Evolutionary conservation across 1,139 yeast genomes (phyloP), one percentile per base, ranked within the genome.

Genomic region (Hemisphaericaspora xylanilytica): DNA sequence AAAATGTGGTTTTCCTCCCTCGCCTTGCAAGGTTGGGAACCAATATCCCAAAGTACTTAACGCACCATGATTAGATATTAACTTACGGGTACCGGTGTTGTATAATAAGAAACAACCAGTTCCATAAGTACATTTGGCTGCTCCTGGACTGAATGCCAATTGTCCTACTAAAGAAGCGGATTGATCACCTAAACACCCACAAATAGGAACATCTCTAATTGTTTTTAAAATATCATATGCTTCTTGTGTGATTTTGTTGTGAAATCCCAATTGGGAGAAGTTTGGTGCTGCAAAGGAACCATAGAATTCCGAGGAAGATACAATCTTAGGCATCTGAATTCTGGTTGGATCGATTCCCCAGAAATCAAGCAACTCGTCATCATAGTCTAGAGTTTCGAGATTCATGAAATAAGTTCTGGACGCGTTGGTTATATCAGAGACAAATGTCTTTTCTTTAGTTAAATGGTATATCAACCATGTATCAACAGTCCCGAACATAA

Each of bases 101-200:
- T 85, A 88, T 48, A 90, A 72, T 48, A 90, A 64, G 74, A 90
- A 90, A 61, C 96, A 88, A 48, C 97, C 97, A 2, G 97, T 90
- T 50, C 97, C 97, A 58, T 89, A 90, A n/a, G 97, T 90, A 71
- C 95, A 87, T 64, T 90, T 90, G 30, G 96, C 96, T 38, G 85
- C 80, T 41, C 97, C 97, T 24, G 80, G 75, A 48, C 76, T 73
- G 55, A 87, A 79, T 2, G 96, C 96, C 61, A 87, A 65, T 63
- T 90, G 97, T 25, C 97, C 97, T 37, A 89, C 96, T 46, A 90
- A 67, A 4, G 97, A 94, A 3, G 97, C 90, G 43, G 92, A 80
- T 67, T 90, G 97, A 65, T 90, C 97, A 45, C 97, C 97, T 22
- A 90, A 71, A 63, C 96, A 87, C 29, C 97, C 97, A 53, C 88